Percentiles rank a stretch among this genome's conserved stretches.
Conservation (phyloP, 2,329 filamentous ascomycete species). For the Sclerotinia spermophila region DNA sequence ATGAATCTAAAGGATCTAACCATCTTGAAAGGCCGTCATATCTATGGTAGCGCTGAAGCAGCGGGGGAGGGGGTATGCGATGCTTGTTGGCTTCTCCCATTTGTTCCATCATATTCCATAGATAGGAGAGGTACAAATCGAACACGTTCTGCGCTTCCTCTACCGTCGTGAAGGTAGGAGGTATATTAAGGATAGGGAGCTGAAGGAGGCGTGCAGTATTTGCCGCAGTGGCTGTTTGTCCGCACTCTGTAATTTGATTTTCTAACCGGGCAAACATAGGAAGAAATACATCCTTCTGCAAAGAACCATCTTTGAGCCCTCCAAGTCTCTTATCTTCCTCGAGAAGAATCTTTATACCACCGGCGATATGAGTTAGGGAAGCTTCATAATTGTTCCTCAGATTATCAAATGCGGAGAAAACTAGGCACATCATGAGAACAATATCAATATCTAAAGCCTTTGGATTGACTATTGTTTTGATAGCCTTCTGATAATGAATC, state of each 20-base stretch:
- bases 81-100: background rate
- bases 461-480: background rate
- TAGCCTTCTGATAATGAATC: constrained; percentile 6
- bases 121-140: background rate
- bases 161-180: background rate
- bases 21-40: background rate
- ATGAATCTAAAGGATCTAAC: background rate
- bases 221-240: background rate
- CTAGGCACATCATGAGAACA: constrained; percentile 8
- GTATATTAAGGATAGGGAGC: background rate
- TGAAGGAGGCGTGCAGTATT: background rate
- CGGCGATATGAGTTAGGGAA: constrained; percentile 7
- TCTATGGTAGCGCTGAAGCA: background rate
- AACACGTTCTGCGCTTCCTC: constrained; percentile 3
- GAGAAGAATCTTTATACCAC: constrained; percentile 12
- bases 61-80: background rate
- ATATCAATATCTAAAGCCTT: constrained; percentile 2
- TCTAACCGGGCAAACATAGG: constrained; percentile 12
- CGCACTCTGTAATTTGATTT: constrained; percentile 7
- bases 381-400: background rate
- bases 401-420: constrained; percentile 7
- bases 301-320: background rate
- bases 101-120: background rate
- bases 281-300: constrained; percentile 6
- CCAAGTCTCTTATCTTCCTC: background rate